Evolutionary conservation across 2,329 filamentous ascomycete genomes (phyloP), one percentile per base, ranked within the genome.

Genomic region (Aspergillus versicolor): DNA sequence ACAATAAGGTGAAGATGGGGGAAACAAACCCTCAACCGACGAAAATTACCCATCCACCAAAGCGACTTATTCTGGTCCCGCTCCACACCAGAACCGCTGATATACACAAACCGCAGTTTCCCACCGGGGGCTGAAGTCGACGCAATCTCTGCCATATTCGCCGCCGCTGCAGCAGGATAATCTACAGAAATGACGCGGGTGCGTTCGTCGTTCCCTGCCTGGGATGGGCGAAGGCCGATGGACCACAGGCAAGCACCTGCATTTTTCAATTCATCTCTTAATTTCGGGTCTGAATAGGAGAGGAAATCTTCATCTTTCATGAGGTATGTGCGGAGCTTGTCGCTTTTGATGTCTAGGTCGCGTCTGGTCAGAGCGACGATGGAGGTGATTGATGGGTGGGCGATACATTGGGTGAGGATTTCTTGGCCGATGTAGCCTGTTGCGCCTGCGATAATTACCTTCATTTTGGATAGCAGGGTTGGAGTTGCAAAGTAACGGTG

Each of bases 301-400:
- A 76, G 73, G 67, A 86, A 87, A 66, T 87, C 81, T 9, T 80
- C 71, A 61, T 83, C 76, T 58, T 82, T 68, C 42, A 83, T 69
- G 15, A 27, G 34, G 27, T 55, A 19, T 9, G 80, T 76, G 24
- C 80, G 77, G 9, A 81, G 68, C 65, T 85, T 85, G 13, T 77
- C 67, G 54, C 80, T 69, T 37, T 73, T 71, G 40, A 41, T 45
- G 44, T 75, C 68, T 13, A 81, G 65, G 17, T 77, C 73, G 22
- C 77, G 79, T 56, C 52, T 45, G n/a, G 45, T 37, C 17, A 55
- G 52, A 4, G 52, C 52, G 38, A 83, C 70, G 37, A 84, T 70
- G 15, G 79, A 80, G 2, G 77, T 80, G 69, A 87, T 82, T 62
- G 72, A 71, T 21, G 77, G 72, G 65, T 81, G 73, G 7, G 67